These are phyloP conservation scores for Fraxinus albicans DNA, from an alignment of 305 asterid species.

Conservation along the genomic window DNA sequence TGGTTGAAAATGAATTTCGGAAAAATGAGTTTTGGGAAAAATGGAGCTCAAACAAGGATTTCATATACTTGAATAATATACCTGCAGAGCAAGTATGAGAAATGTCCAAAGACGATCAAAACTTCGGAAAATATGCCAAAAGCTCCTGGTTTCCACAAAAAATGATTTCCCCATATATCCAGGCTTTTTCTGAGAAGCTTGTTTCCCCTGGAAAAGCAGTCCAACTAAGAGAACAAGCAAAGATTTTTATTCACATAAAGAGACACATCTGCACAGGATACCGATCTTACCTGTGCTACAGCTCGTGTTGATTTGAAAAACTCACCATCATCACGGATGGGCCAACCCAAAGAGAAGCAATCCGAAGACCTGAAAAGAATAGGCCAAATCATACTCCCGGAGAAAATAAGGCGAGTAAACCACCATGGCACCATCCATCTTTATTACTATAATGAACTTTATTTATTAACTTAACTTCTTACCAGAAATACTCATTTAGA, in stretches of 20 bases:
- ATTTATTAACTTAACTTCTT: conserved; percentile 27
- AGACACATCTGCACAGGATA: conserved; percentile 19
- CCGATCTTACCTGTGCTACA: conserved; percentile 45
- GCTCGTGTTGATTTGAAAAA: conserved; percentile 80
- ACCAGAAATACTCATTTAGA: conserved; percentile 96
- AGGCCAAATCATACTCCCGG: conserved; percentile 27
- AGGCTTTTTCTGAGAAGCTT: conserved; percentile 37
- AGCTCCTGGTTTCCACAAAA: conserved; percentile 91
- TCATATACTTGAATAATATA: conserved; percentile 30
- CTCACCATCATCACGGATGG: conserved; percentile 95
- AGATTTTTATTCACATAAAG: conserved; percentile 11
- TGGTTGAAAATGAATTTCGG: not conserved
- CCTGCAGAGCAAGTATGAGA: conserved; percentile 83
- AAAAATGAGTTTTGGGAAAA: not conserved
- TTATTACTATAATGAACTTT: conserved; percentile 10
- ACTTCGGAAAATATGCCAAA: conserved; percentile 97
- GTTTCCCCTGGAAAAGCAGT: conserved; percentile 65
- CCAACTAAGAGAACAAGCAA: conserved; percentile 32
- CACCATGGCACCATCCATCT: not conserved
- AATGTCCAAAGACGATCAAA: conserved; percentile 98
- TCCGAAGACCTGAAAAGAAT: conserved; percentile 69
- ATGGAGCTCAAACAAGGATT: not conserved
- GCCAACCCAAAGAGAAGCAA: conserved; percentile 99
- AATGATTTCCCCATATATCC: conserved; percentile 82
- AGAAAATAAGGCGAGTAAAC: conserved; percentile 20